Evolutionary conservation across 495 filamentous ascomycete genomes (phyloP), one percentile per base, ranked within the genome.

Genomic region (Paragyromitra xinjiangensis): DNA sequence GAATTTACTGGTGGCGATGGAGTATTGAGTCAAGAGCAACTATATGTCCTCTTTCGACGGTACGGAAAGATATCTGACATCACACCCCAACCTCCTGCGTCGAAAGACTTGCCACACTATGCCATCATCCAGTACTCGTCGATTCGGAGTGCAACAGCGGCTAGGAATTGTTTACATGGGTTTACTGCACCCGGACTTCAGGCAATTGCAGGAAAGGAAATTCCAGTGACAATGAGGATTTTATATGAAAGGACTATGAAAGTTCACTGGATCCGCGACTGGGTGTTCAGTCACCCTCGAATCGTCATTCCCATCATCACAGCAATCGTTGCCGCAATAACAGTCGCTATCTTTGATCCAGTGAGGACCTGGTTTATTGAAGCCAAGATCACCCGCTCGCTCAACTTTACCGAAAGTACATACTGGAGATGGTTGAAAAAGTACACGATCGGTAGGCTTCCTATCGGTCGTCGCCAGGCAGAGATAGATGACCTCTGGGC

Each of bases 1-100:
- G 95, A 99, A 82, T 98, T 97, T 81, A 85, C 95, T 11, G 92
- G 92, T 2, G 86, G 83, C 2, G 84, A 90, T 58, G 89, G 90
- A 0, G 93, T 96, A 73, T 83, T 98, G n/a, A 93, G 91, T 0
- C 93, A 95, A 77, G 95, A 99, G 82, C 88, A 88, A 8, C 83
- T 98, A 1, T 99, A 97, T 83, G 90, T 88, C 29, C 83, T 97
- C n/a, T 97, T 98, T 75, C 89, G 95, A 34, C 89, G 87, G 71
- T 99, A 96, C 83, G 95, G 95, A 2, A 97, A 95, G 81, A 87
- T 99, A 29, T 84, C 87, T 16, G 92, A 98, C 67, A 97, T 99
- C 66, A 86, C 87, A 0, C 84, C 88, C 4, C 93, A 97, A 80
- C 88, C 94, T 1, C 86, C 91, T 2, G 93, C 95, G 77, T 96